Evolutionary conservation across 73 alveolate species (phyloP).

Genomic region (Breviolum minutum): DNA sequence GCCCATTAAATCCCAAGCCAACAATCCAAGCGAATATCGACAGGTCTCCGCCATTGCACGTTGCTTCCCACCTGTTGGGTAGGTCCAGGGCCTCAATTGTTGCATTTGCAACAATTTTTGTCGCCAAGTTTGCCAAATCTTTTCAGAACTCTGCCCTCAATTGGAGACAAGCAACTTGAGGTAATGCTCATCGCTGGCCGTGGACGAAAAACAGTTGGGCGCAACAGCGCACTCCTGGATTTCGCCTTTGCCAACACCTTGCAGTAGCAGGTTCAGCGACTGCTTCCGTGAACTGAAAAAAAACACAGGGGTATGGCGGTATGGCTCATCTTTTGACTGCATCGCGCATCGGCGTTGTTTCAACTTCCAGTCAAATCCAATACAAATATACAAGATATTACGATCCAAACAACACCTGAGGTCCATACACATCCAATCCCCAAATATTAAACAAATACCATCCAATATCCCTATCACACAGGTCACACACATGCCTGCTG

Average conservation of each 20-base stretch:
- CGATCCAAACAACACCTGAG: too few relatives aligned
- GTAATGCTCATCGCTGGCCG: constrained; percentile 41
- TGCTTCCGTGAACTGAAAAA: too few relatives aligned
- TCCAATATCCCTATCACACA: too few relatives aligned
- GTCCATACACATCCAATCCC: too few relatives aligned
- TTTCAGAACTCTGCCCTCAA: neutral
- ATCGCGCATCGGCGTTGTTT: too few relatives aligned
- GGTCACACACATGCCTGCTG: neutral
- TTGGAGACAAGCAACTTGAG: neutral
- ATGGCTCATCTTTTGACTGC: too few relatives aligned
- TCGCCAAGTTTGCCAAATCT: too few relatives aligned
- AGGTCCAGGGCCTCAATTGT: constrained; percentile 28
- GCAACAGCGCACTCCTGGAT: constrained; percentile 14
- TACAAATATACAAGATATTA: neutral
- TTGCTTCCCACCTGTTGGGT: constrained; percentile 13
- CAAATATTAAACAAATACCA: neutral
- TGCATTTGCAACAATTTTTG: neutral
- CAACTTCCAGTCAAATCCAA: too few relatives aligned
- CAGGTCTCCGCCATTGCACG: constrained; percentile 12
- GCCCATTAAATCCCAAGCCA: neutral
- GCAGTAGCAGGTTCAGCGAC: too few relatives aligned
- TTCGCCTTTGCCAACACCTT: constrained; percentile 39
- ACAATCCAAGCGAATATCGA: too few relatives aligned
- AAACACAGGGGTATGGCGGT: too few relatives aligned
- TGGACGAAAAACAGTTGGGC: constrained; percentile 49